These are phyloP conservation scores for Pyrus communis DNA, from an alignment of 306 rosid species.

Conservation along the genomic window DNA sequence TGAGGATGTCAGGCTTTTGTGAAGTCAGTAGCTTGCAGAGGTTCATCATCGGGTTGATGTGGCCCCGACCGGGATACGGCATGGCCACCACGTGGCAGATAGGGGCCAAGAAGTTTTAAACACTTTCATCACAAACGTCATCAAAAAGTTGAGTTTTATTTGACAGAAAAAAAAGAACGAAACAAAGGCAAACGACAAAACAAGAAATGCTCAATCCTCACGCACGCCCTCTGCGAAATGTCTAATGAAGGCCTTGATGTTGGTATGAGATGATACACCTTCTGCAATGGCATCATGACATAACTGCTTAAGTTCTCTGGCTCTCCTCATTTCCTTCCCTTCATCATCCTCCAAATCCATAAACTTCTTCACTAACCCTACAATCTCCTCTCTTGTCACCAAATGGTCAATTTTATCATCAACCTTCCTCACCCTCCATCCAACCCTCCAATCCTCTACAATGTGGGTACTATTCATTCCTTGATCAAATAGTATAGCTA, in stretches of 20 bases:
- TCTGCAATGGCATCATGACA: conserved; percentile 22
- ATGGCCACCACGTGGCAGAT: conserved; percentile 29
- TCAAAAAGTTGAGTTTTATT: too few relatives aligned
- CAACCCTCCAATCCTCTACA: conserved; percentile 40
- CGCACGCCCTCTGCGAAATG: background rate
- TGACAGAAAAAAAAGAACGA: too few relatives aligned
- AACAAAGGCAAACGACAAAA: too few relatives aligned
- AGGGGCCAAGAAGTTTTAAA: background rate
- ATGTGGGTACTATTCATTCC: conserved; percentile 21
- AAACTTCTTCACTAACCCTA: conserved; percentile 23
- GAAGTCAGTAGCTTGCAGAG: conserved; percentile 30
- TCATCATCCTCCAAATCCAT: conserved; percentile 30
- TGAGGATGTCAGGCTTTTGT: conserved; percentile 5
- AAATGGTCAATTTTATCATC: conserved; percentile 1
- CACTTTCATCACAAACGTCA: too few relatives aligned
- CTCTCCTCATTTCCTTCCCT: conserved; percentile 33
- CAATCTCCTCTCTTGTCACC: conserved; percentile 25
- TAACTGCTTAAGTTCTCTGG: conserved; percentile 19
- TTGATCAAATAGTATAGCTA: conserved; percentile 28
- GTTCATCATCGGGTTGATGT: conserved; percentile 45
- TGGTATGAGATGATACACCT: conserved; percentile 33
- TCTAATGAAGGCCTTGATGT: conserved; percentile 25
- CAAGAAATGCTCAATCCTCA: too few relatives aligned
- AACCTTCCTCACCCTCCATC: conserved; percentile 20
- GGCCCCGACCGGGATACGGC: conserved; percentile 44